Evolutionary conservation across 1,139 yeast genomes (phyloP), one percentile per base, ranked within the genome.

Genomic region (Kodamaea anthophila): DNA sequence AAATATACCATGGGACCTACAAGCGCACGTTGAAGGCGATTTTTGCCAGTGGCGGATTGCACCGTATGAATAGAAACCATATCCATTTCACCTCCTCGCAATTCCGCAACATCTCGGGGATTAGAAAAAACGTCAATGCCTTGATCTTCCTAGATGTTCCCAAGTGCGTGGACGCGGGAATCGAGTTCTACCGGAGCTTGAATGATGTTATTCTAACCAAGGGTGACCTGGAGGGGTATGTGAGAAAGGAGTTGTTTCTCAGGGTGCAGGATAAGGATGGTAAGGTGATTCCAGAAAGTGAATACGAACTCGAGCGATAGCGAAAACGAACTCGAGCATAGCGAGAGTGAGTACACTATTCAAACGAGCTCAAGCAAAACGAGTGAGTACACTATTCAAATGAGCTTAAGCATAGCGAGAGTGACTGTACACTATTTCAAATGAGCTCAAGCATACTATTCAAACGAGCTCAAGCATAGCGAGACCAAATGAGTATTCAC

Each of bases 1-100:
- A 42, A 13, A 66, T 85, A 4, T 74, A 84, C 21, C 98, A 93
- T 51, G 98, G 98, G 5, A 91, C 98, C 0, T 75, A 65, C 38
- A 36, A 35, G n/a, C 49, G 53, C 5, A 75, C 73, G 13, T 57
- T 82, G 43, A 47, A 58, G 1, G 36, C 46, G 8, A 85, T 86
- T n/a, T 37, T 67, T 13, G 36, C 53, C 20, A 42, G 65, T 8
- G 76, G 75, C 0, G 93, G 93, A 1, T 58, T 91, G 18, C 67
- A 70, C 15, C 61, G 56, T 32, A 85, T 87, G 96, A 58, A 53
- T 18, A 60, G 98, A 42, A 80, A 81, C 42, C 98, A 91, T 52
- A 76, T 91, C 13, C 98, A 91, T 54, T 66, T 91, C 47, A 51
- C 71, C 3, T 51, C 55, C 9, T 47, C 42, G 20, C 49, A 52